phyloP scores from a whole-genome alignment of 1,284 basidiomycete species.

The Cystobasidium sp. region DNA sequence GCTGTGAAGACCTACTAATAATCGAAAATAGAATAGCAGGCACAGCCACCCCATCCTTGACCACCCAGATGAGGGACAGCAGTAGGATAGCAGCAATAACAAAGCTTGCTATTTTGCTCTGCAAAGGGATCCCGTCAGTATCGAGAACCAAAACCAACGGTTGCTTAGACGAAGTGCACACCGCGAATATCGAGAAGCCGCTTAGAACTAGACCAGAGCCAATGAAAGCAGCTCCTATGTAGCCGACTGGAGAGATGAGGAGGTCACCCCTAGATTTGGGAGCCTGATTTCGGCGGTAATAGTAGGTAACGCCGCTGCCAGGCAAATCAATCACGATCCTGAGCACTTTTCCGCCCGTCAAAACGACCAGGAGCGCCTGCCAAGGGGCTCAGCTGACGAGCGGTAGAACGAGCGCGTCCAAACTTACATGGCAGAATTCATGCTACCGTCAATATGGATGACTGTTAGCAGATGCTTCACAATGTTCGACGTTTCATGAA shows the following conservation, averaged over 20 bases:
- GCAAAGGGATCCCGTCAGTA: neutral
- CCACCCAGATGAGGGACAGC: constrained; percentile 9
- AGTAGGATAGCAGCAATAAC: constrained; percentile 15
- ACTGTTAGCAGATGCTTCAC: neutral
- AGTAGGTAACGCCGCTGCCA: constrained; percentile 18
- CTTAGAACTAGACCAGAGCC: constrained; percentile 24
- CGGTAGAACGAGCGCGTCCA: neutral
- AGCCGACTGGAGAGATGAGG: constrained; percentile 11
- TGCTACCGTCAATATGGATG: constrained; percentile 2
- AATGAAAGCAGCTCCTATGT: constrained; percentile 19
- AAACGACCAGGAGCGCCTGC: neutral
- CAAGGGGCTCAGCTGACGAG: neutral
- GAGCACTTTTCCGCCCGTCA: constrained; percentile 17
- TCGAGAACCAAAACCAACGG: neutral
- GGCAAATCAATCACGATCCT: constrained; percentile 14
- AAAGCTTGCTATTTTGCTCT: constrained; percentile 40
- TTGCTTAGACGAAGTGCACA: neutral
- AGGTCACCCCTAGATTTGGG: neutral
- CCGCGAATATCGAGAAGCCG: constrained; percentile 35
- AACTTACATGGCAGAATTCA: constrained; percentile 34
- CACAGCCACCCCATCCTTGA: constrained; percentile 25
- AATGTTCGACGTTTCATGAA: neutral
- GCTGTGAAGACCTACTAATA: constrained; percentile 10
- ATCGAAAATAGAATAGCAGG: constrained; percentile 34
- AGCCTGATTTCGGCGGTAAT: neutral